Conservation (phyloP, 495 filamentous ascomycete genomes). For the Tuber brumale region DNA sequence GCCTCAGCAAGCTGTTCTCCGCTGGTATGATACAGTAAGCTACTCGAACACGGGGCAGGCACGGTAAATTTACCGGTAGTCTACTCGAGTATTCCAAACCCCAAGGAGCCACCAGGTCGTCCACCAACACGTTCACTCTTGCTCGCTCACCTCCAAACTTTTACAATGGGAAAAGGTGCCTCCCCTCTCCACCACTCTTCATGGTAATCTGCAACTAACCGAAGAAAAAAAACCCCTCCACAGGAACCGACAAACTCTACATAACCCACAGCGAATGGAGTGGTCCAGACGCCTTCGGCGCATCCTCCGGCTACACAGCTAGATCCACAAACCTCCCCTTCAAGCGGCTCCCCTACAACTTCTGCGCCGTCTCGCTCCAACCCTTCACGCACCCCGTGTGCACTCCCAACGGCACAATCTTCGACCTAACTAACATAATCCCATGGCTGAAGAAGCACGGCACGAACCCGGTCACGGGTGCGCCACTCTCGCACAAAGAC, state of each 20-base stretch:
- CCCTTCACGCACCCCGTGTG: conserved; percentile 84
- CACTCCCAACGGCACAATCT: conserved; percentile 68
- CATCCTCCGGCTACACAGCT: conserved; percentile 44
- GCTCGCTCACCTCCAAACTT: background rate
- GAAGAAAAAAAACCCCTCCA: background rate
- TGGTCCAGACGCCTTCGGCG: conserved; percentile 70
- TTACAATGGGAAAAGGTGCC: conserved; percentile 47
- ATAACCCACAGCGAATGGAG: conserved; percentile 97
- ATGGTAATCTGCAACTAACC: conserved; percentile 20
- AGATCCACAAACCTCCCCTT: conserved; percentile 56
- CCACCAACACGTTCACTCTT: conserved; percentile 12
- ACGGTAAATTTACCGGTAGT: too few relatives aligned
- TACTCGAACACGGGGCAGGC: too few relatives aligned
- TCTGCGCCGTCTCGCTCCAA: conserved; percentile 90
- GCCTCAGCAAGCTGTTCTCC: background rate
- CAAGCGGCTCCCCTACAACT: conserved; percentile 92
- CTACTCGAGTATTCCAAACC: background rate
- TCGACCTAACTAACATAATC: conserved; percentile 78
- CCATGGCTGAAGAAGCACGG: conserved; percentile 90
- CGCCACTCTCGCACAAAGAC: conserved; percentile 68
- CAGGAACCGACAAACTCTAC: conserved; percentile 53
- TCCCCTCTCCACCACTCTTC: background rate
- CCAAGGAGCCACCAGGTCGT: background rate
- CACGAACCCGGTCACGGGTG: conserved; percentile 81
- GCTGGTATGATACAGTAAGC: too few relatives aligned